Conservation (phyloP, 495 filamentous ascomycete genomes). For the Oidiodendron maius region DNA sequence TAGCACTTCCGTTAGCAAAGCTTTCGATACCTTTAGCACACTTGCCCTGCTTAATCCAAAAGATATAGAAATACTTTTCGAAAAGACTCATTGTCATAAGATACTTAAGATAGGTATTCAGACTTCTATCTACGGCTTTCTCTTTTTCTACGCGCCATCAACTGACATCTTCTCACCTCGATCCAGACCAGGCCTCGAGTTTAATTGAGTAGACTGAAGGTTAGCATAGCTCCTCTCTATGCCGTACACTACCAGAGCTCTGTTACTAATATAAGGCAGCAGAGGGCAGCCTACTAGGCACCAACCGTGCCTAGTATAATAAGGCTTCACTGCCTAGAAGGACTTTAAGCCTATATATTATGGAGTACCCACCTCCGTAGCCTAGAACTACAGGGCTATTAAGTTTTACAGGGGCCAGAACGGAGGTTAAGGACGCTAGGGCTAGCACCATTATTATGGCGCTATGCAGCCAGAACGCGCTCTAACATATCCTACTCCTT, state of each 20-base stretch:
- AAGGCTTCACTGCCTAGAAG: too few relatives aligned
- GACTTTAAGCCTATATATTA: too few relatives aligned
- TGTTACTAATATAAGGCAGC: too few relatives aligned
- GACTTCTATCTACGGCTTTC: not conserved
- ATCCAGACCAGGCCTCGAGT: not conserved
- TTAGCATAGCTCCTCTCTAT: not conserved
- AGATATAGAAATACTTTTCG: not conserved
- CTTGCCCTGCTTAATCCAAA: not conserved
- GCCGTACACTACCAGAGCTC: not conserved
- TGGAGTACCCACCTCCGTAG: too few relatives aligned
- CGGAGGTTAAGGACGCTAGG: constrained; percentile 5
- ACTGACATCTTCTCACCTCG: not conserved
- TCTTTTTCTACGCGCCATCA: not conserved
- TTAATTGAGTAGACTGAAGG: not conserved
- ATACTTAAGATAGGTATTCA: not conserved
- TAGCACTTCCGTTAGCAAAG: not conserved
- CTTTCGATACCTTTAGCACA: not conserved
- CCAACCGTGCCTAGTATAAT: too few relatives aligned
- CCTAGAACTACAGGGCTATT: too few relatives aligned
- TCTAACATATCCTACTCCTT: constrained; percentile 1
- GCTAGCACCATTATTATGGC: constrained; percentile 2
- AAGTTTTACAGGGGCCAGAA: too few relatives aligned
- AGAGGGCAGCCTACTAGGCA: too few relatives aligned
- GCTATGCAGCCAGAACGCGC: not conserved
- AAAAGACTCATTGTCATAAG: not conserved